These are phyloP conservation scores for Apophysomyces ossiformis DNA, from an alignment of 371 early-diverging fungal species.

Conservation along the genomic window DNA sequence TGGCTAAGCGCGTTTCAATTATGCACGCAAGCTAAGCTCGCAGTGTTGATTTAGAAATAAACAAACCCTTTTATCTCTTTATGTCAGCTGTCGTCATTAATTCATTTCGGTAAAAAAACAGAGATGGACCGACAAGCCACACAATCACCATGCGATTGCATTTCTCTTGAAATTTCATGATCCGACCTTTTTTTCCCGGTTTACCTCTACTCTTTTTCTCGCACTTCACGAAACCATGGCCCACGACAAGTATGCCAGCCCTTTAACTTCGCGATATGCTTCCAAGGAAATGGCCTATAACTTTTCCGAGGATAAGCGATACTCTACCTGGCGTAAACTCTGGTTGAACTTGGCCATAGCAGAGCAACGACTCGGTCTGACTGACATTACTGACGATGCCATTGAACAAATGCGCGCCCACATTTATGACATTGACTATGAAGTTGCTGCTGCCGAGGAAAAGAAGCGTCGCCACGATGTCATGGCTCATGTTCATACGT, in stretches of 20 bases:
- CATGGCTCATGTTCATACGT: conserved; percentile 98
- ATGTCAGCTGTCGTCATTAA: neutral
- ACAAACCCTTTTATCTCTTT: too few species aligned
- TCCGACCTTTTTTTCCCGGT: conserved; percentile 8
- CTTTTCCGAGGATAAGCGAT: conserved; percentile 95
- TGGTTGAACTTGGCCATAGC: conserved; percentile 95
- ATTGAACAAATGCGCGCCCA: conserved; percentile 91
- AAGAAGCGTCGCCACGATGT: conserved; percentile 96
- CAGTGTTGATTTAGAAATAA: too few species aligned
- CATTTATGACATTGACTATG: conserved; percentile 89
- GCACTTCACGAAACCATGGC: conserved; percentile 19
- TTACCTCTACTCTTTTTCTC: neutral
- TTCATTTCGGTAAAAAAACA: too few species aligned
- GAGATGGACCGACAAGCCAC: conserved; percentile 6
- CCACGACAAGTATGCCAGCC: conserved; percentile 87
- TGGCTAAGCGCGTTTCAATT: too few species aligned
- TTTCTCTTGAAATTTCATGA: neutral
- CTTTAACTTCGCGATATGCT: conserved; percentile 96
- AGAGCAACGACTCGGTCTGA: conserved; percentile 74
- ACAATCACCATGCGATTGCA: neutral
- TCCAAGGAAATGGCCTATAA: conserved; percentile 96
- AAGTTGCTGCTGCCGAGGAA: conserved; percentile 90
- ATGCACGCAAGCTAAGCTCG: too few species aligned
- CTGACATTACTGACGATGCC: conserved; percentile 73
- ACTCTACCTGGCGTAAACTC: conserved; percentile 92